Percentiles rank a stretch among this genome's conserved stretches.
phyloP scores from a whole-genome alignment of 768 basidiomycete genomes.

The Tubosaeta brunneosetosa region DNA sequence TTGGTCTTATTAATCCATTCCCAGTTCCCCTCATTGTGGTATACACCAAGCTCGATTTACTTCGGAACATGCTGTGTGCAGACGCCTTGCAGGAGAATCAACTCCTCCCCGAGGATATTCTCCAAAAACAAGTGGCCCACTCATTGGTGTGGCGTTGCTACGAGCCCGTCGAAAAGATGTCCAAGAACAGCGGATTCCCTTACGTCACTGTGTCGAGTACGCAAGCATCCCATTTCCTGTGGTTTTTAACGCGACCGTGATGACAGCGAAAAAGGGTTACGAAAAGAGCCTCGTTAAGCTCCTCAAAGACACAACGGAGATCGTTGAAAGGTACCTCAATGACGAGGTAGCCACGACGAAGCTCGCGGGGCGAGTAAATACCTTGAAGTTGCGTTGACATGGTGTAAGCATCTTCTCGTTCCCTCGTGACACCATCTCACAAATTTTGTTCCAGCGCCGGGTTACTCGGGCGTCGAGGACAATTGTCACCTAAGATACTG shows the following conservation, averaged over 20 bases:
- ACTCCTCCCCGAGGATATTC: not conserved
- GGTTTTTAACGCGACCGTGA: not conserved
- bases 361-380: not conserved
- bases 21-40: slow-evolving; percentile 6
- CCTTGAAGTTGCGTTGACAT: not conserved
- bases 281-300: not conserved
- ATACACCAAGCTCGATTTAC: slow-evolving; percentile 7
- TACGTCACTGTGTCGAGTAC: not conserved
- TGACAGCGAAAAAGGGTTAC: not conserved
- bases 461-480: too few species aligned
- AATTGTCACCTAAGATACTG: too few species aligned
- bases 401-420: not conserved
- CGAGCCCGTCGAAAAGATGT: not conserved
- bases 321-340: not conserved
- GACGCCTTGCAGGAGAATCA: not conserved
- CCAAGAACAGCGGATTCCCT: not conserved
- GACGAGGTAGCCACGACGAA: not conserved
- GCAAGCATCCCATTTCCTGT: not conserved
- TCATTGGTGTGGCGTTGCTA: not conserved
- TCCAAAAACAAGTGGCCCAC: not conserved
- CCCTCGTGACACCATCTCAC: not conserved
- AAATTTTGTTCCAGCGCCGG: not conserved
- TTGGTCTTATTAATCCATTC: not conserved
- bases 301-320: not conserved
- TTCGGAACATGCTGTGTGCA: not conserved